Evolutionary conservation across 2,329 filamentous ascomycete species (phyloP), one percentile per base, ranked within the genome.

Genomic region (Emergomyces africanus): DNA sequence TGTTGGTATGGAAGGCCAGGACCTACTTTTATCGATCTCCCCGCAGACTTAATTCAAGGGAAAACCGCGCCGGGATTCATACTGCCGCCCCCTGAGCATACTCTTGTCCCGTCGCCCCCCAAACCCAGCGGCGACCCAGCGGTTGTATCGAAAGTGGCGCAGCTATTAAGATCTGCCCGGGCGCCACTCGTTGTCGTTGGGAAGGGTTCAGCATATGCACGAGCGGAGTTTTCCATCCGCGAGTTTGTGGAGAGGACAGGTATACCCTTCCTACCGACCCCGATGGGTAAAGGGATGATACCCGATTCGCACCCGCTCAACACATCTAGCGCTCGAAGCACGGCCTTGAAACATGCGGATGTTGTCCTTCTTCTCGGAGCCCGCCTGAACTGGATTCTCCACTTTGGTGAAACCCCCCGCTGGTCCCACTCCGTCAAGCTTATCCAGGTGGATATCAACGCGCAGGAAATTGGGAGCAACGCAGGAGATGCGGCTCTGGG

Each of bases 251-350:
- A 79, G 51, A 66, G 69, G 63, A 78, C 78, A 10, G 70, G 75
- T 30, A 71, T 83, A 12, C 80, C 80, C 0, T 83, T 83, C 65
- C 70, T 83, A 6, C 79, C 80, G 0, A 81, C 79, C 0, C 81
- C 81, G 0, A 83, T 83, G 79, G 81, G 80, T 4, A 83, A 83
- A 65, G 81, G 81, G 25, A 74, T 83, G 5, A 64, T 83, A 1
- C 72, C 80, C 10, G 80, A 83, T 63, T 80, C 77, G 0, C 78
- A 81, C 65, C 72, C 75, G 0, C 70, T 76, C 54, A 83, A 83
- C 64, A 73, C 73, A 18, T 79, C 80, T 2, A 78, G 79, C 53
- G 79, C 81, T 3, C 74, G 81, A 58, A 81, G 79, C 49, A 72
- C 77, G 18, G 80, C 80, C 3, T 69, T 83, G 46, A 78, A 77